These are phyloP conservation scores for Fomitopsis schrenkii DNA, from an alignment of 1,284 basidiomycete genomes.

Conservation along the genomic window DNA sequence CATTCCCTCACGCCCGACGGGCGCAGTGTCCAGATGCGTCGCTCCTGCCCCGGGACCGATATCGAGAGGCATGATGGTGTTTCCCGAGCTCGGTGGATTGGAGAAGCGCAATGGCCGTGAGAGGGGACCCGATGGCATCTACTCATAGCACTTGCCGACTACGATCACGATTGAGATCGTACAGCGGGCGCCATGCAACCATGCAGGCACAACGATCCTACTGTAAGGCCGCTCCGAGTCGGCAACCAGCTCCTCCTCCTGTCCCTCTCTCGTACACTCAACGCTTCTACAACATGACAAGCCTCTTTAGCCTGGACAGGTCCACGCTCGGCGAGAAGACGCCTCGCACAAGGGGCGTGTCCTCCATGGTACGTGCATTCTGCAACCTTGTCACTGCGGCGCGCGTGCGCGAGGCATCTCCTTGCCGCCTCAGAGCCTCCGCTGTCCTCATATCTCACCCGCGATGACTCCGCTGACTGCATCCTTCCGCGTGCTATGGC, in stretches of 20 bases:
- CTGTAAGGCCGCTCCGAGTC: no score
- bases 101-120: background rate
- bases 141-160: background rate
- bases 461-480: conserved; percentile 14
- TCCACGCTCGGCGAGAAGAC: conserved; percentile 14
- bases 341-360: conserved; percentile 27
- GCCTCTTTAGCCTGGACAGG: background rate
- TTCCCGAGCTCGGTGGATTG: background rate
- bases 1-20: background rate
- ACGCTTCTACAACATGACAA: background rate
- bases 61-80: no score
- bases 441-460: conserved; percentile 6
- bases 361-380: conserved; percentile 23
- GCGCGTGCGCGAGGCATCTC: background rate
- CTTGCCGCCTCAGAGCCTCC: background rate
- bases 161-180: background rate
- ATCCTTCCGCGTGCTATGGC: conserved; percentile 11
- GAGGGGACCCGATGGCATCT: background rate
- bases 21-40: no score
- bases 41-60: no score
- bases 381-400: background rate
- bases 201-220: background rate
- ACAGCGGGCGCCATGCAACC: background rate
- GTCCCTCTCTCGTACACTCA: background rate
- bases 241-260: no score